Conservation (phyloP, 495 filamentous ascomycete species). For the Emericellopsis terricola region DNA sequence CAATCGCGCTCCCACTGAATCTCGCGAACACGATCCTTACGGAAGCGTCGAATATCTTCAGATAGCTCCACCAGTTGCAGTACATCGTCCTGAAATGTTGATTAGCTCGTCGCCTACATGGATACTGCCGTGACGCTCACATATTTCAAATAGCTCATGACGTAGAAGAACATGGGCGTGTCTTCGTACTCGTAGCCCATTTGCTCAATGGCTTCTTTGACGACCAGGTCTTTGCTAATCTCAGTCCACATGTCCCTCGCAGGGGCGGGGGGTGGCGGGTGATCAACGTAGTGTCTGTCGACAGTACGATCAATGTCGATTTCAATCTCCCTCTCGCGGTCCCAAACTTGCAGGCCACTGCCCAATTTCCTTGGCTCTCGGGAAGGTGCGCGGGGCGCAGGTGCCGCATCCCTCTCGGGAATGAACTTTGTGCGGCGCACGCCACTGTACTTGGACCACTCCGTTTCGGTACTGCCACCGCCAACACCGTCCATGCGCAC, state of each 20-base stretch:
- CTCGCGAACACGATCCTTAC: conserved; percentile 60
- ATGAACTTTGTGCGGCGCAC: conserved; percentile 52
- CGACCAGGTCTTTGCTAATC: conserved; percentile 85
- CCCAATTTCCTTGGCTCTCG: not conserved
- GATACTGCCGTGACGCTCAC: conserved; percentile 50
- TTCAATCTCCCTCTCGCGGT: conserved; percentile 16
- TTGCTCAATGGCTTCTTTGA: conserved; percentile 70
- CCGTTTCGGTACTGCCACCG: conserved; percentile 46
- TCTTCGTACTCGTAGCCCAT: conserved; percentile 84
- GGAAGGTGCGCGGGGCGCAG: conserved; percentile 3
- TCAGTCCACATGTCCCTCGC: conserved; percentile 83
- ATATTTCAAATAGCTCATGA: conserved; percentile 78
- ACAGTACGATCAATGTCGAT: conserved; percentile 25
- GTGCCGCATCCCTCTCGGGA: conserved; percentile 24
- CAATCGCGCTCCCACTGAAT: conserved; percentile 62
- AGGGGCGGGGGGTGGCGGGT: conserved; percentile 16
- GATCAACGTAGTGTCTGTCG: conserved; percentile 24
- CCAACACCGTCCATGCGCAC: conserved; percentile 60
- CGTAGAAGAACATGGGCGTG: conserved; percentile 75
- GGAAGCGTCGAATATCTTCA: conserved; percentile 60
- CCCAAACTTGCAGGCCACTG: not conserved
- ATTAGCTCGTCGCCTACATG: too few relatives aligned
- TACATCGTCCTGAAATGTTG: conserved; percentile 55
- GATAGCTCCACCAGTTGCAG: conserved; percentile 64
- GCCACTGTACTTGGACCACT: conserved; percentile 62